These are phyloP conservation scores for Talaromyces adpressus DNA, from an alignment of 495 filamentous ascomycete species.

Conservation along the genomic window DNA sequence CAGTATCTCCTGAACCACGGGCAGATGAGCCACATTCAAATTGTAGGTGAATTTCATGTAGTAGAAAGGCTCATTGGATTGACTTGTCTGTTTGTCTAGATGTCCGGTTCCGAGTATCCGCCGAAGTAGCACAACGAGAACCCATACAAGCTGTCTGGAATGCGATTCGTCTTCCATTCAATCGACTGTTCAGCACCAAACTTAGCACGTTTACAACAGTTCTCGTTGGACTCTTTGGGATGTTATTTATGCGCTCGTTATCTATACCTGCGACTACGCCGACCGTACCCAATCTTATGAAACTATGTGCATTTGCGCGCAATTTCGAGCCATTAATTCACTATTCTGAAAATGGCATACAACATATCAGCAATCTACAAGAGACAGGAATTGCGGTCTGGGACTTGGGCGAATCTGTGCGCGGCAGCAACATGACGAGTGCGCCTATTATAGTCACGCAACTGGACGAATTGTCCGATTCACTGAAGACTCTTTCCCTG, in stretches of 20 bases:
- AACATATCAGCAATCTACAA: constrained; percentile 77
- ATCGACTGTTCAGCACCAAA: constrained; percentile 41
- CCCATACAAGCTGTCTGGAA: constrained; percentile 69
- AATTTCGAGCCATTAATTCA: constrained; percentile 88
- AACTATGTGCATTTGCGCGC: constrained; percentile 78
- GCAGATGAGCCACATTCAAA: constrained; percentile 20
- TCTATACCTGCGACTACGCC: constrained; percentile 58
- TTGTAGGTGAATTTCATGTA: constrained; percentile 33
- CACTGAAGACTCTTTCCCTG: constrained; percentile 68
- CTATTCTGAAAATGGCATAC: constrained; percentile 80
- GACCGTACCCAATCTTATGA: constrained; percentile 80
- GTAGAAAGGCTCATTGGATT: not conserved
- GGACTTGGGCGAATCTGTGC: constrained; percentile 83
- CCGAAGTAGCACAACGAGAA: constrained; percentile 83
- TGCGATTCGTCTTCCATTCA: constrained; percentile 51
- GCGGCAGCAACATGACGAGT: constrained; percentile 82
- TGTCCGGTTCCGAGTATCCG: constrained; percentile 76
- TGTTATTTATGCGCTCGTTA: constrained; percentile 55
- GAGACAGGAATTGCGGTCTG: constrained; percentile 86
- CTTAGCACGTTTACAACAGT: constrained; percentile 61
- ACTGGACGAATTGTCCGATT: constrained; percentile 76
- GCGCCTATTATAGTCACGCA: constrained; percentile 77
- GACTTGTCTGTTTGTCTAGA: constrained; percentile 39
- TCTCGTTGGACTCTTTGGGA: constrained; percentile 48
- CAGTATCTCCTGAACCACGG: constrained; percentile 37